These are phyloP conservation scores for Cladophialophora psammophila DNA, from an alignment of 2,329 filamentous ascomycete genomes.

Conservation along the genomic window DNA sequence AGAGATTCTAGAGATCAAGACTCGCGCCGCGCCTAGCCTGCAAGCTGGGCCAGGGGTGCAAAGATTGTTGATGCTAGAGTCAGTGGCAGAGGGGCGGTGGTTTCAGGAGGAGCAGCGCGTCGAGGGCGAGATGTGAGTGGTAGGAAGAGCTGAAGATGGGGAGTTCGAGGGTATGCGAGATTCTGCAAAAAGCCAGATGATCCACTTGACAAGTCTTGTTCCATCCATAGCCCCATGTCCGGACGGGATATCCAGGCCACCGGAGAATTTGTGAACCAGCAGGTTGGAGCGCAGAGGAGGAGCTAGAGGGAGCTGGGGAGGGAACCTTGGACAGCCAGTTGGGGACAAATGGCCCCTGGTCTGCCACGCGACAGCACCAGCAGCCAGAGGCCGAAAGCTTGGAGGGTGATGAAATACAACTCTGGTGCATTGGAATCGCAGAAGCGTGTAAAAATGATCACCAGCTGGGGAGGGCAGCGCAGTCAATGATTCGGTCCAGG, in stretches of 20 bases:
- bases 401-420: slow-evolving; percentile 24
- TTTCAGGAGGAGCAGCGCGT: slow-evolving; percentile 37
- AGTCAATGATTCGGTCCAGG: slow-evolving; percentile 21
- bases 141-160: slow-evolving; percentile 17
- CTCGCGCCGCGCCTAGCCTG: slow-evolving; percentile 37
- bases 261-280: slow-evolving; percentile 37
- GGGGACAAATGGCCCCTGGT: slow-evolving; percentile 13
- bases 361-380: slow-evolving; percentile 30
- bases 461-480: background rate
- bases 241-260: slow-evolving; percentile 16
- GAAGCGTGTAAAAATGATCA: slow-evolving; percentile 31
- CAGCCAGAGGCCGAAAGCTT: slow-evolving; percentile 14
- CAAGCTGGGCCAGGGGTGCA: slow-evolving; percentile 2
- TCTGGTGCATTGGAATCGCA: slow-evolving; percentile 22
- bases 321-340: slow-evolving; percentile 14
- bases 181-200: slow-evolving; percentile 10
- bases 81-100: slow-evolving; percentile 26
- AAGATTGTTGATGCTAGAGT: slow-evolving; percentile 35
- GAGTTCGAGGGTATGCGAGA: slow-evolving; percentile 14
- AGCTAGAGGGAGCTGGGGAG: background rate
- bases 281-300: slow-evolving; percentile 20
- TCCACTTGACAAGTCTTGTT: slow-evolving; percentile 4
- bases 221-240: background rate
- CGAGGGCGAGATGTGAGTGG: slow-evolving; percentile 32
- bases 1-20: slow-evolving; percentile 12